Conservation (phyloP, 331 rosid genomes). For the Arachis monticola region DNA sequence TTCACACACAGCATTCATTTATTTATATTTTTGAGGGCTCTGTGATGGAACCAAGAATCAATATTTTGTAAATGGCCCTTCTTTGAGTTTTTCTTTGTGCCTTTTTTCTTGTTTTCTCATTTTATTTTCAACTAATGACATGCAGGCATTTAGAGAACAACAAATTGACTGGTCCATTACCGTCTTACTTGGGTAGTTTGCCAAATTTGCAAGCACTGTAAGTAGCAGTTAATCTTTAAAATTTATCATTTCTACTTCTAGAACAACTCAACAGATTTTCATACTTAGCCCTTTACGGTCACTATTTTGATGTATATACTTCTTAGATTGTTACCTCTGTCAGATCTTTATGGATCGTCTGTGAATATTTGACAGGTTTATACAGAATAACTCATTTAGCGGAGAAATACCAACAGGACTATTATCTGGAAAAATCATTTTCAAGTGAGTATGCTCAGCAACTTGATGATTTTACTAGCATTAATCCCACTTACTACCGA, state of each 20-base stretch:
- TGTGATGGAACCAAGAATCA: conserved; percentile 16
- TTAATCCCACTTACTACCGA: neutral
- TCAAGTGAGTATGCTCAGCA: conserved; percentile 59
- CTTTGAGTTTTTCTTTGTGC: neutral
- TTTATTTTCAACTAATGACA: conserved; percentile 17
- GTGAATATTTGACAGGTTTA: conserved; percentile 64
- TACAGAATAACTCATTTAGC: conserved; percentile 83
- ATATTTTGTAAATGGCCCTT: conserved; percentile 16
- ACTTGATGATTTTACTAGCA: conserved; percentile 13
- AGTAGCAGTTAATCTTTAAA: conserved; percentile 39
- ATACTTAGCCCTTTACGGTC: neutral
- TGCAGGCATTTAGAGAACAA: conserved; percentile 97
- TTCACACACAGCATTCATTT: neutral
- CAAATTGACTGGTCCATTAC: conserved; percentile 71
- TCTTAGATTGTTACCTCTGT: conserved; percentile 7
- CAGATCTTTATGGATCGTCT: conserved; percentile 24
- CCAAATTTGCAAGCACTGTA: conserved; percentile 87
- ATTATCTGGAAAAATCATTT: conserved; percentile 59
- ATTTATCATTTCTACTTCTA: conserved; percentile 5
- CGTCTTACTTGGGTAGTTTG: conserved; percentile 78
- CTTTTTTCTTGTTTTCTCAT: neutral
- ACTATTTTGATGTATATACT: no score
- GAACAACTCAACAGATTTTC: conserved; percentile 35
- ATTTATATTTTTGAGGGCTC: neutral
- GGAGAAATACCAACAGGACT: conserved; percentile 85